A percentile compares a stretch with the other conserved stretches of the same genome.
Evolutionary conservation across 1,139 yeast species (phyloP).

Genomic region (Protomyces lactucae-debilis): DNA sequence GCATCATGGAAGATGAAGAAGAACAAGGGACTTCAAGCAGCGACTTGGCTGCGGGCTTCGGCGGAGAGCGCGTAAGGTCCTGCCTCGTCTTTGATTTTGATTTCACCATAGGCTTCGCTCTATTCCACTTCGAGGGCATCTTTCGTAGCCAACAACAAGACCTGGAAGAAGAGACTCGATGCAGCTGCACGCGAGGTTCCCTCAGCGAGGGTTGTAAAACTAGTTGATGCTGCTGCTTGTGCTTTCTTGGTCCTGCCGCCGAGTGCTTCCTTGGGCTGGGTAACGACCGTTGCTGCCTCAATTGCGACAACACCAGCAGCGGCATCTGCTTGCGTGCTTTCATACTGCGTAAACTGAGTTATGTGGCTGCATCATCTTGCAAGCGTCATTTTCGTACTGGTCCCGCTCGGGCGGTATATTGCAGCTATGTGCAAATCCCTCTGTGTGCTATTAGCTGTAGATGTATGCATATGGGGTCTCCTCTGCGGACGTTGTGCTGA

Average conservation of each 20-base stretch:
- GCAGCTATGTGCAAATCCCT: too few species aligned
- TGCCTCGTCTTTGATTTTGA: constrained; percentile 42
- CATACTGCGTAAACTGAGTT: constrained; percentile 11
- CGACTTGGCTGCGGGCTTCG: background rate
- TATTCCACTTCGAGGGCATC: constrained; percentile 66
- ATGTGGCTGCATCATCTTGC: constrained; percentile 18
- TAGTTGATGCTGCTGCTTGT: background rate
- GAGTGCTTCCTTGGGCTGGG: background rate
- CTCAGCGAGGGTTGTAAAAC: constrained; percentile 11
- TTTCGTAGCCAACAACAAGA: constrained; percentile 74
- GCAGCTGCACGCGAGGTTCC: constrained; percentile 49
- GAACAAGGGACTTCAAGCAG: background rate
- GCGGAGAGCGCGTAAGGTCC: constrained; percentile 8
- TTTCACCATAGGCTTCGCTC: constrained; percentile 55
- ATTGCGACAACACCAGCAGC: background rate
- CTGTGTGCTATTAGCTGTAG: too few species aligned
- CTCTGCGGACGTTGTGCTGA: too few species aligned
- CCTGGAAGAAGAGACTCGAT: constrained; percentile 71
- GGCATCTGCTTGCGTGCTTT: constrained; percentile 1
- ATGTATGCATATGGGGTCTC: too few species aligned
- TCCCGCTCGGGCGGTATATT: background rate
- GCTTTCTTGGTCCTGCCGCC: background rate
- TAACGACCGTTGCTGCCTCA: background rate
- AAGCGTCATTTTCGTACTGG: constrained; percentile 1
- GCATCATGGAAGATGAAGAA: too few species aligned